Evolutionary conservation across 2,329 filamentous ascomycete genomes (phyloP).

Genomic region (Aaosphaeria arxii): DNA sequence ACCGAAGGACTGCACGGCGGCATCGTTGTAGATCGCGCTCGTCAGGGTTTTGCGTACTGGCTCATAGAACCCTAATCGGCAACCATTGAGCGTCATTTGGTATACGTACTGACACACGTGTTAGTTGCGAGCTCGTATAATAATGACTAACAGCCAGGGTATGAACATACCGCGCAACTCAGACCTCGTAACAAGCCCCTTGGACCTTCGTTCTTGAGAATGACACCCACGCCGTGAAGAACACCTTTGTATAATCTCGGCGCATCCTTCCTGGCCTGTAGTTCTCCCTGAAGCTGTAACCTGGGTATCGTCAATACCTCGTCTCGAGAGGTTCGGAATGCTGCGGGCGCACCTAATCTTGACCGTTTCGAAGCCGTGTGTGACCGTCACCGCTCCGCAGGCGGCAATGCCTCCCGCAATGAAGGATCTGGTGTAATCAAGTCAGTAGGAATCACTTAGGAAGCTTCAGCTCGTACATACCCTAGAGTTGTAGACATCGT

Average conservation of each 20-base stretch:
- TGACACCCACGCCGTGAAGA: slow-evolving; percentile 85
- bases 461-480: slow-evolving; percentile 19
- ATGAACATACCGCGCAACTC: slow-evolving; percentile 65
- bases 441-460: not conserved
- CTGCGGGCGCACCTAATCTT: slow-evolving; percentile 76
- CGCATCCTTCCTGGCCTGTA: slow-evolving; percentile 81
- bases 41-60: slow-evolving; percentile 76
- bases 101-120: slow-evolving; percentile 69
- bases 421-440: slow-evolving; percentile 63
- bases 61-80: slow-evolving; percentile 95
- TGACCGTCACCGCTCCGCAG: slow-evolving; percentile 95
- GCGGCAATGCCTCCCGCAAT: slow-evolving; percentile 94
- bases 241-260: slow-evolving; percentile 88
- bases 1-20: slow-evolving; percentile 74
- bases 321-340: not conserved
- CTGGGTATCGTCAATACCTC: slow-evolving; percentile 45
- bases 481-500: slow-evolving; percentile 50
- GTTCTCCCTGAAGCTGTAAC: slow-evolving; percentile 93
- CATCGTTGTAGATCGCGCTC: slow-evolving; percentile 66
- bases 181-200: slow-evolving; percentile 84
- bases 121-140: not conserved
- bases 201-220: slow-evolving; percentile 85
- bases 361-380: slow-evolving; percentile 96
- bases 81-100: slow-evolving; percentile 94
- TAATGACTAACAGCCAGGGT: not conserved